Conservation (phyloP, 2,329 filamentous ascomycete species). For the Exophiala dermatitidis region DNA sequence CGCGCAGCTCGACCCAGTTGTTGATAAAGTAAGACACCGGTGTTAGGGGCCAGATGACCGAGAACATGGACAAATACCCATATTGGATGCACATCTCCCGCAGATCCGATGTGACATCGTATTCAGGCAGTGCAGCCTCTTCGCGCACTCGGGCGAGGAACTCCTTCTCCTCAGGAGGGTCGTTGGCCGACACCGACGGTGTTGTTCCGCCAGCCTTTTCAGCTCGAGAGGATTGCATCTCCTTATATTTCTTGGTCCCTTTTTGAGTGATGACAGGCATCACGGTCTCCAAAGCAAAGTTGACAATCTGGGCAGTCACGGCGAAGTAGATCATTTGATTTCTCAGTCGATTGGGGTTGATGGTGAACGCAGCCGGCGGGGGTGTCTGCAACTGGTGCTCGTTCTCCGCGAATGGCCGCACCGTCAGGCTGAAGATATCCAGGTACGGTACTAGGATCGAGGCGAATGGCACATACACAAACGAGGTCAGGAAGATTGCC, state of each 20-base stretch:
- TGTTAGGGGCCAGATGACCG: constrained; percentile 90
- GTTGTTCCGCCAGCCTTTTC: constrained; percentile 49
- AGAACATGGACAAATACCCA: constrained; percentile 86
- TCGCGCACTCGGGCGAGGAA: constrained; percentile 76
- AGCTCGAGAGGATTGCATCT: constrained; percentile 57
- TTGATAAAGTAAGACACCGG: constrained; percentile 83
- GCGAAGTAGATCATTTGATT: constrained; percentile 95
- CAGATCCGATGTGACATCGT: constrained; percentile 85
- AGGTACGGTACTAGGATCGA: constrained; percentile 76
- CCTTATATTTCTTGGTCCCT: constrained; percentile 69
- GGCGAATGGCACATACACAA: constrained; percentile 90
- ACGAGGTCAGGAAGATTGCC: constrained; percentile 84
- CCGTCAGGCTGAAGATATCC: constrained; percentile 68
- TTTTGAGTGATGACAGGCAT: constrained; percentile 78
- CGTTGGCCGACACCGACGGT: constrained; percentile 48
- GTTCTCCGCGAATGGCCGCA: constrained; percentile 66
- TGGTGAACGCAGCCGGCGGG: constrained; percentile 59
- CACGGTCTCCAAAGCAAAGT: constrained; percentile 74
- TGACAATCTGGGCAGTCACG: constrained; percentile 86
- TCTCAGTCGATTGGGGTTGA: constrained; percentile 75
- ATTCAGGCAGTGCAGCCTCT: constrained; percentile 73
- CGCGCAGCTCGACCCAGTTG: constrained; percentile 91
- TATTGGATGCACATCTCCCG: constrained; percentile 88
- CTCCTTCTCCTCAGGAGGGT: constrained; percentile 66
- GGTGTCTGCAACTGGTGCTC: constrained; percentile 59